Conservation (phyloP, 2,329 filamentous ascomycete species). For the Cladosporium oxysporum region DNA sequence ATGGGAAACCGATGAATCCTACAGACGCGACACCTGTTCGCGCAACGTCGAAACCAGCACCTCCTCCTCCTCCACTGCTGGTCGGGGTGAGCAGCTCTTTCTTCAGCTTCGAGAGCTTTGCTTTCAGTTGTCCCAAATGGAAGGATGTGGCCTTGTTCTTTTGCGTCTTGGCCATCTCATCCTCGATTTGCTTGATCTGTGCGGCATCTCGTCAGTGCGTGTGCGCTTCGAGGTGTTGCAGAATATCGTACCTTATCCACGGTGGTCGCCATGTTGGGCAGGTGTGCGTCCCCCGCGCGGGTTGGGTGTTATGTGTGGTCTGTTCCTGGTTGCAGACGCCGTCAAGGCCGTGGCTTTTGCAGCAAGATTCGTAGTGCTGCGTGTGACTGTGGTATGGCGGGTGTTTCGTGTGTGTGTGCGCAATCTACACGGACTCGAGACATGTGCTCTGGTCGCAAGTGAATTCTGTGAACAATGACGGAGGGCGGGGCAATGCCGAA, state of each 20-base stretch:
- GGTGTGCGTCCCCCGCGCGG: constrained; percentile 14
- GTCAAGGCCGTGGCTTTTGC: not conserved
- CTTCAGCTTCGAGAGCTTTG: constrained; percentile 97
- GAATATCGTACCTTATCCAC: constrained; percentile 75
- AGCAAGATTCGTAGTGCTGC: not conserved
- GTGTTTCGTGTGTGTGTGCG: not conserved
- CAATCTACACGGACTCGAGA: not conserved
- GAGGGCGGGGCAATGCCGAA: not conserved
- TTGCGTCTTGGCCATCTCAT: constrained; percentile 96
- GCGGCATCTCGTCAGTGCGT: constrained; percentile 38
- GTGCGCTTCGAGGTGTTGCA: not conserved
- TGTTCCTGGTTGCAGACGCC: not conserved
- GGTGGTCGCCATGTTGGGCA: constrained; percentile 77
- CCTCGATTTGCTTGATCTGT: constrained; percentile 95
- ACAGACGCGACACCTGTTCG: constrained; percentile 96
- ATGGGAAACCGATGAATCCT: constrained; percentile 97
- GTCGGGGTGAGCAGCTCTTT: constrained; percentile 87
- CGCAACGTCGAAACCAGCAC: constrained; percentile 93
- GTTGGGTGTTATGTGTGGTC: not conserved
- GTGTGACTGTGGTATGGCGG: not conserved
- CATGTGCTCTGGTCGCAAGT: constrained; percentile 4
- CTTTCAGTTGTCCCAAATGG: constrained; percentile 76
- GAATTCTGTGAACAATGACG: constrained; percentile 18
- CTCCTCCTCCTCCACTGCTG: constrained; percentile 78
- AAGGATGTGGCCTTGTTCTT: constrained; percentile 55